Percentiles rank a stretch among this genome's conserved stretches.
Conservation (phyloP, 2,329 filamentous ascomycete genomes). For the Zymoseptoria crescenta region DNA sequence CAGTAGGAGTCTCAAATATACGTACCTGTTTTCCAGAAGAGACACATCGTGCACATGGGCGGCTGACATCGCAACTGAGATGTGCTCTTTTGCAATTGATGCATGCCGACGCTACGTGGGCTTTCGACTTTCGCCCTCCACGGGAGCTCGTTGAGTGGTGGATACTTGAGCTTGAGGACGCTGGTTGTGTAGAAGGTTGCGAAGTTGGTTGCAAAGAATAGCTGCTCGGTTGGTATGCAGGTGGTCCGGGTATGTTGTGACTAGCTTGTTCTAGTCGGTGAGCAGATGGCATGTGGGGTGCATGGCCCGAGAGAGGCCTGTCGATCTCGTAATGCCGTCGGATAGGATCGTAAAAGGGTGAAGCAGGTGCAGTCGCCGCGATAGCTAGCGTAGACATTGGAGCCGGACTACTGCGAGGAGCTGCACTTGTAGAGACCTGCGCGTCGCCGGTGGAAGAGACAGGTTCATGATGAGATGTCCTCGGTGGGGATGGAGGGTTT, state of each 20-base stretch:
- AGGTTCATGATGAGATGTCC: conserved; percentile 11
- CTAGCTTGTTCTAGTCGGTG: not conserved
- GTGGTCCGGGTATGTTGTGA: not conserved
- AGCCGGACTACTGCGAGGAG: not conserved
- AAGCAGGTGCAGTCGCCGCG: conserved; percentile 1
- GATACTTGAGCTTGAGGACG: conserved; percentile 7
- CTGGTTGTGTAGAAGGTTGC: not conserved
- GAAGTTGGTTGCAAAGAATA: not conserved
- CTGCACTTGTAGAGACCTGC: not conserved
- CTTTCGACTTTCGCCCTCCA: conserved; percentile 33
- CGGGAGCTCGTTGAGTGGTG: conserved; percentile 13
- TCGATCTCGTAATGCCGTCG: not conserved
- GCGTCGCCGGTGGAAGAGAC: conserved; percentile 5
- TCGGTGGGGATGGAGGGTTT: conserved; percentile 38
- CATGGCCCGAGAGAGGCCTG: not conserved
- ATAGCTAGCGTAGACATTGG: not conserved
- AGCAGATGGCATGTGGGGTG: not conserved
- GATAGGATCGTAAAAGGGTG: conserved; percentile 7
- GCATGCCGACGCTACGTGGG: conserved; percentile 76
- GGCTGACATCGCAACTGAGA: conserved; percentile 58
- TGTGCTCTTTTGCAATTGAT: conserved; percentile 81
- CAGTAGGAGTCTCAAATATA: conserved; percentile 7
- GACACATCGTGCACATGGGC: conserved; percentile 70
- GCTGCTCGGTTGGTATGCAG: not conserved
- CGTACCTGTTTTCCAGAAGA: conserved; percentile 63